Evolutionary conservation across 176 grass and related monocot genomes (phyloP).

Genomic region (Secale cereale): DNA sequence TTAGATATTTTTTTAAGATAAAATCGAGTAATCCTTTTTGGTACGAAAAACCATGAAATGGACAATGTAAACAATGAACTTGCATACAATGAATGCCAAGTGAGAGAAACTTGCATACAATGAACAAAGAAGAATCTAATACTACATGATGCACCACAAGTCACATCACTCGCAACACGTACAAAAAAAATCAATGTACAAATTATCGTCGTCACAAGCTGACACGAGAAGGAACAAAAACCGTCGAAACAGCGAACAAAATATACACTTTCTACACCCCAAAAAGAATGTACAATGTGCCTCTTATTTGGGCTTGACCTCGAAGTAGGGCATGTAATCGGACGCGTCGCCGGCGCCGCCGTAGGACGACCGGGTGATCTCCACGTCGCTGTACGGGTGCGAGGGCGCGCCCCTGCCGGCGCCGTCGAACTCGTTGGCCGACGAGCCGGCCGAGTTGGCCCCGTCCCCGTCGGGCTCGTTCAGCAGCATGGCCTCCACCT

Average conservation of each 20-base stretch:
- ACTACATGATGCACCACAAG: background rate
- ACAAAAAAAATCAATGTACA: slow-evolving; percentile 11
- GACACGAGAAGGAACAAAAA: too few species aligned
- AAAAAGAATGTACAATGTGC: background rate
- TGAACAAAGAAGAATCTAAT: background rate
- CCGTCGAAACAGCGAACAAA: background rate
- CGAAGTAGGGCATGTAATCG: slow-evolving; percentile 48
- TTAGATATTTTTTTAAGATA: too few species aligned
- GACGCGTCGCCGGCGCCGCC: slow-evolving; percentile 17
- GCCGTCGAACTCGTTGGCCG: slow-evolving; percentile 39
- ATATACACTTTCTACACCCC: background rate
- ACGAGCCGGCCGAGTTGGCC: slow-evolving; percentile 24
- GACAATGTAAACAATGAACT: too few species aligned
- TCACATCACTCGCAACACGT: background rate
- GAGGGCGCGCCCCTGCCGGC: background rate
- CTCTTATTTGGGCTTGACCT: slow-evolving; percentile 45
- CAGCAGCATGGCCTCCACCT: slow-evolving; percentile 58
- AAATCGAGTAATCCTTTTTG: too few species aligned
- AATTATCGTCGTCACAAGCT: background rate
- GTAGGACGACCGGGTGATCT: slow-evolving; percentile 28
- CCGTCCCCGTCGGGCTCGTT: slow-evolving; percentile 25
- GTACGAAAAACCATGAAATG: too few species aligned
- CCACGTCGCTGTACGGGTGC: slow-evolving; percentile 41
- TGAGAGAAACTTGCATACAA: background rate
- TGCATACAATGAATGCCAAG: too few species aligned